phyloP scores from a whole-genome alignment of 257 asterid genomes.

The Solanum pimpinellifolium region DNA sequence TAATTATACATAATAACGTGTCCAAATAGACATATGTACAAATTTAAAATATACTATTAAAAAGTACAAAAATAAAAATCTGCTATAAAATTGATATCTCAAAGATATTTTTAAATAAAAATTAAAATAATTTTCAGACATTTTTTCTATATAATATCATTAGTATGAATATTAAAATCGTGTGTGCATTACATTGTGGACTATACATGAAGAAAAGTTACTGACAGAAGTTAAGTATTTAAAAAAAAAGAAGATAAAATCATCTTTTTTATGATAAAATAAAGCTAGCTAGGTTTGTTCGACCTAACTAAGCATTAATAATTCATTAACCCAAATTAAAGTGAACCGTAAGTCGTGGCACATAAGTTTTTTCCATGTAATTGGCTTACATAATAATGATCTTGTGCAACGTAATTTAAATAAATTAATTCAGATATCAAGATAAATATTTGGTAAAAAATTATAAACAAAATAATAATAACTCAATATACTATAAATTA shows the following conservation, averaged over 20 bases:
- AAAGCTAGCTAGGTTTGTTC: background rate
- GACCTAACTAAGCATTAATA: background rate
- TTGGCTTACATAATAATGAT: background rate
- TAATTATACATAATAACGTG: too few relatives aligned
- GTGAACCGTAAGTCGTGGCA: background rate
- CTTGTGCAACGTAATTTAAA: background rate
- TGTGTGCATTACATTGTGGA: background rate
- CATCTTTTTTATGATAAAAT: too few relatives aligned
- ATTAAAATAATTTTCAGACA: too few relatives aligned
- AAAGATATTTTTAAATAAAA: too few relatives aligned
- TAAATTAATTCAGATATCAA: background rate
- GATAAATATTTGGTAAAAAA: background rate
- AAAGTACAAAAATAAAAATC: fast-evolving
- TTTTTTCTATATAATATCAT: background rate
- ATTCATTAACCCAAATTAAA: background rate
- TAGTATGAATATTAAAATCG: background rate
- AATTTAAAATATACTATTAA: too few relatives aligned
- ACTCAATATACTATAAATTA: background rate
- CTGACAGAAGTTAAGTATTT: background rate
- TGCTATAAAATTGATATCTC: too few relatives aligned
- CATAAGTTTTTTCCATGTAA: background rate
- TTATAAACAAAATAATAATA: background rate
- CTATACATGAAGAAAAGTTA: background rate
- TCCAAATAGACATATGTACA: too few relatives aligned
- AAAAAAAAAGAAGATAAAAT: too few relatives aligned